phyloP scores from a whole-genome alignment of 305 asterid species.

The Solanum aculeatissimum region DNA sequence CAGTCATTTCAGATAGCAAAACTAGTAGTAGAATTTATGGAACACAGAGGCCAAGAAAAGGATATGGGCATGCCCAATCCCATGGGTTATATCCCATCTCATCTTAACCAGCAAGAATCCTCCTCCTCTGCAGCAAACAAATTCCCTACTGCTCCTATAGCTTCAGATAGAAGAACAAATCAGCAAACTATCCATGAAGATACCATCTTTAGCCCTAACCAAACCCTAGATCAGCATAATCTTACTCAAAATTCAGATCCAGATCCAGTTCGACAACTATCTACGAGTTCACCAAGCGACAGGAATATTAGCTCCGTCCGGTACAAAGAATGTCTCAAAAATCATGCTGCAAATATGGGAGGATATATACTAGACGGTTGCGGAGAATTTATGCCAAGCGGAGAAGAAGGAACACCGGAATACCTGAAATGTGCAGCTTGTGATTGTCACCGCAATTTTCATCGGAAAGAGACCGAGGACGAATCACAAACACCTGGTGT shows the following conservation, averaged over 20 bases:
- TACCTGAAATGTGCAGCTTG: conserved; percentile 68
- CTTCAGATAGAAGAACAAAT: conserved; percentile 20
- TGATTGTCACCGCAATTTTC: conserved; percentile 77
- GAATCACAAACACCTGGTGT: conserved; percentile 11
- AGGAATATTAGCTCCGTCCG: not conserved
- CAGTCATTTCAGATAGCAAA: not conserved
- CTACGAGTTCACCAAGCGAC: not conserved
- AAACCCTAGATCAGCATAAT: conserved; percentile 42
- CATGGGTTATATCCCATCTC: conserved; percentile 4
- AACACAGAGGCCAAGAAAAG: conserved; percentile 26
- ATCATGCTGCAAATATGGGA: conserved; percentile 73
- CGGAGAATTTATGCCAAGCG: conserved; percentile 81
- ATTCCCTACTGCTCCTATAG: conserved; percentile 32
- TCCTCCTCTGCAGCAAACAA: conserved; percentile 8
- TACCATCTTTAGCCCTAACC: conserved; percentile 39
- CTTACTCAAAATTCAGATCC: conserved; percentile 36
- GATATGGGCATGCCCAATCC: conserved; percentile 17
- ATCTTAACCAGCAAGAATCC: conserved; percentile 13
- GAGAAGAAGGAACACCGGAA: conserved; percentile 51
- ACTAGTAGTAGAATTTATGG: conserved; percentile 16
- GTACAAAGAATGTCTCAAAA: conserved; percentile 66
- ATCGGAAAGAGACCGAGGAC: conserved; percentile 41
- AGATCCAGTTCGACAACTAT: conserved; percentile 39
- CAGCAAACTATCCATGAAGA: conserved; percentile 24
- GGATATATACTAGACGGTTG: conserved; percentile 66